These are phyloP conservation scores for Eurotiales sp. DNA, from an alignment of 2,329 filamentous ascomycete species.

Conservation along the genomic window DNA sequence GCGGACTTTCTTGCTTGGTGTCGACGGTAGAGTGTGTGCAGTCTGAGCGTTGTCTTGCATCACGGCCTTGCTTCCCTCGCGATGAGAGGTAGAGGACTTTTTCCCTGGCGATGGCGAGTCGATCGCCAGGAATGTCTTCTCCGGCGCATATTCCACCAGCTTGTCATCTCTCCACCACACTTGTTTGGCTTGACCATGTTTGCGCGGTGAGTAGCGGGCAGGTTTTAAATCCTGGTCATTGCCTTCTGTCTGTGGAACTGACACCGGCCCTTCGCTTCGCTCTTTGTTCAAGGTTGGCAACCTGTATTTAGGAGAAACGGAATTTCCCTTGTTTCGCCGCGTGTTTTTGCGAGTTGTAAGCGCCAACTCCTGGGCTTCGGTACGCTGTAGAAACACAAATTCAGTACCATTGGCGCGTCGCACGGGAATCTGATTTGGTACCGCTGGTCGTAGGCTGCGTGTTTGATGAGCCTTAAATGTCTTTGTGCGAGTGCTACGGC, in stretches of 20 bases:
- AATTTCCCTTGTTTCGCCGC: conserved; percentile 37
- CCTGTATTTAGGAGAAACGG: conserved; percentile 30
- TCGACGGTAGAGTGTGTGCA: conserved; percentile 9
- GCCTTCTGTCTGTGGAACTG: not conserved
- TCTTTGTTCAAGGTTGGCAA: conserved; percentile 25
- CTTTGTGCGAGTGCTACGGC: conserved; percentile 35
- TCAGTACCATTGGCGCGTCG: conserved; percentile 44
- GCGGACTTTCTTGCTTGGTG: conserved; percentile 15
- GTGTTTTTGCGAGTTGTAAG: conserved; percentile 42
- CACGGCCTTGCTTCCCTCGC: not conserved
- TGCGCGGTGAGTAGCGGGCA: not conserved
- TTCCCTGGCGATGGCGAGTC: conserved; percentile 15
- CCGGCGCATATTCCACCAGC: conserved; percentile 29
- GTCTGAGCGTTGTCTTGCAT: not conserved
- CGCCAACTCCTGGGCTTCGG: conserved; percentile 40
- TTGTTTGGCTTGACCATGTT: conserved; percentile 23
- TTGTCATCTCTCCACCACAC: conserved; percentile 36
- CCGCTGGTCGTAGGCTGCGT: conserved; percentile 22
- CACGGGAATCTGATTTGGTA: conserved; percentile 39
- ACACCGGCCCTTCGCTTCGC: conserved; percentile 3
- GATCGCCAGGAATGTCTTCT: not conserved
- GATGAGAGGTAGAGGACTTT: conserved; percentile 17
- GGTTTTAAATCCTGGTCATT: not conserved
- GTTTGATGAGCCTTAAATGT: conserved; percentile 20
- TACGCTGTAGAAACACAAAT: conserved; percentile 41